A percentile compares a stretch with the other conserved stretches of the same genome.
Conservation (phyloP, 768 basidiomycete species). For the Royoungia palumana region DNA sequence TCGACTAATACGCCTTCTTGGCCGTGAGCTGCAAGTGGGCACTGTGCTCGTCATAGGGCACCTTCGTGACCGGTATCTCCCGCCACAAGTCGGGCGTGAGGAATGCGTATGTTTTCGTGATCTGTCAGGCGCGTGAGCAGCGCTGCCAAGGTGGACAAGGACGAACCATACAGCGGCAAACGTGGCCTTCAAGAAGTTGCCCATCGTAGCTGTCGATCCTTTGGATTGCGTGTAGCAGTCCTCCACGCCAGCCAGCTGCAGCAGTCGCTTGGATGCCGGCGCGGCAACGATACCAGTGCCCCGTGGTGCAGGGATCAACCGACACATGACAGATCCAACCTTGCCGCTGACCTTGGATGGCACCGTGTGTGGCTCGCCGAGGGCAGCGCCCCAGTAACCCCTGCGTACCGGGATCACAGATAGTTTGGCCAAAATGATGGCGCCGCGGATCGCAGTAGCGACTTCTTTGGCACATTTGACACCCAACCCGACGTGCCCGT, state of each 20-base stretch:
- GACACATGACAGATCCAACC: conserved; percentile 98
- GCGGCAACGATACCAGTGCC: conserved; percentile 99
- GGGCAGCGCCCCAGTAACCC: conserved; percentile 99
- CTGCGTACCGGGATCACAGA: conserved; percentile 97
- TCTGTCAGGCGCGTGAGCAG: conserved; percentile 41
- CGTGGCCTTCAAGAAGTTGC: conserved; percentile 98
- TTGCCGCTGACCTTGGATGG: conserved; percentile 98
- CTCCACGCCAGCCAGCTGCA: conserved; percentile 97
- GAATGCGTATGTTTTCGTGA: conserved; percentile 98
- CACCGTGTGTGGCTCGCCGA: conserved; percentile 98
- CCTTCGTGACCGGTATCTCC: conserved; percentile 85
- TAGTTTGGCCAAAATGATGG: conserved; percentile 98
- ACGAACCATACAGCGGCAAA: conserved; percentile 73
- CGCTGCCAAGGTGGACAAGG: neutral
- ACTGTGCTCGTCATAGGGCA: conserved; percentile 94
- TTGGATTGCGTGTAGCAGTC: conserved; percentile 98
- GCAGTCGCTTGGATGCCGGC: conserved; percentile 91
- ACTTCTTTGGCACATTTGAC: conserved; percentile 99
- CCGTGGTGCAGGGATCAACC: conserved; percentile 95
- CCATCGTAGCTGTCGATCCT: conserved; percentile 98
- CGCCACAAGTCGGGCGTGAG: conserved; percentile 98
- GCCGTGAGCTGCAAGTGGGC: conserved; percentile 83
- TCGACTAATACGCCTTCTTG: conserved; percentile 65
- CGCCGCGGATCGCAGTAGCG: conserved; percentile 98
- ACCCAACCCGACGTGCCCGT: conserved; percentile 98